phyloP scores from a whole-genome alignment of 1,139 yeast genomes.

The Geotrichum bryndzae region DNA sequence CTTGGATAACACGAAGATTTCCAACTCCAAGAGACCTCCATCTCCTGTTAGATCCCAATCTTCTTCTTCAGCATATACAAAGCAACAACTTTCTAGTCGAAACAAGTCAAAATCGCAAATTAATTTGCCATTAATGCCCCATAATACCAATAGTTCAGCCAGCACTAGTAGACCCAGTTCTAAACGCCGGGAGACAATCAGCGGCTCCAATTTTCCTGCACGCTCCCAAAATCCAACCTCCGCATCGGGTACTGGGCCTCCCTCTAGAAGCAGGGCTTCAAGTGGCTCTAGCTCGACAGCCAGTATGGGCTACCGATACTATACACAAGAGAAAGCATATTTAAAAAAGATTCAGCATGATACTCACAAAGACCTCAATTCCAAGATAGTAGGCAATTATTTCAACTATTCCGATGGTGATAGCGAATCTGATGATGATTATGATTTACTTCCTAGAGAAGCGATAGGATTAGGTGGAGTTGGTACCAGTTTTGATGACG shows the following conservation, averaged over 20 bases:
- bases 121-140: not conserved
- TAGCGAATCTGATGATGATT: constrained; percentile 24
- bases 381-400: constrained; percentile 21
- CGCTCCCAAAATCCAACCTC: not conserved
- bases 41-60: constrained; percentile 10
- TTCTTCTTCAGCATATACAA: constrained; percentile 5
- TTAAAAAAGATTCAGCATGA: constrained; percentile 59
- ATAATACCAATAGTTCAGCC: not conserved
- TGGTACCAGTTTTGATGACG: constrained; percentile 35
- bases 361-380: constrained; percentile 52
- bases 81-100: not conserved
- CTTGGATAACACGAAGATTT: not conserved
- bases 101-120: constrained; percentile 8
- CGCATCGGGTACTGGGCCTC: not conserved
- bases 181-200: constrained; percentile 7
- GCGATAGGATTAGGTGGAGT: constrained; percentile 31
- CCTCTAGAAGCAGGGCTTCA: not conserved
- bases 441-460: constrained; percentile 24
- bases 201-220: constrained; percentile 2
- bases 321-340: constrained; percentile 65
- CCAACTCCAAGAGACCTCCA: not conserved
- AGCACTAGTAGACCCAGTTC: not conserved
- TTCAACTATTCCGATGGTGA: constrained; percentile 27
- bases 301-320: constrained; percentile 21
- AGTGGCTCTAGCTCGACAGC: not conserved